These are phyloP conservation scores for Ascosphaera pollenicola DNA, from an alignment of 2,329 filamentous ascomycete genomes.

Conservation along the genomic window DNA sequence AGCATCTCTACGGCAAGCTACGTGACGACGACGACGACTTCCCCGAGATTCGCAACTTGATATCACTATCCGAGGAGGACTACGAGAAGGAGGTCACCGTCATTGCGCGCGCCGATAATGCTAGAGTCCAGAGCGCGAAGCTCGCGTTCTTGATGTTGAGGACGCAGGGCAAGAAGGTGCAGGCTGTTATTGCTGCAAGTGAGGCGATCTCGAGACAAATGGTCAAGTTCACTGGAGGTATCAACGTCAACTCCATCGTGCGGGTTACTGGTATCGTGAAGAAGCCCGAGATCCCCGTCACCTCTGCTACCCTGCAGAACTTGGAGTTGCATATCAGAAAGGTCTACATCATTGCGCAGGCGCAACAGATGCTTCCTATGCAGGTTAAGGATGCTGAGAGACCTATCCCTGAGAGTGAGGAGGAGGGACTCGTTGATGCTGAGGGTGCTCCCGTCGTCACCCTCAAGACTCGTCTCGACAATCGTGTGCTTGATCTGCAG, in stretches of 20 bases:
- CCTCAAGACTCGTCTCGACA: constrained; percentile 69
- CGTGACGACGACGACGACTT: constrained; percentile 32
- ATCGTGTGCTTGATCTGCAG: constrained; percentile 80
- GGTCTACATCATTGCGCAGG: constrained; percentile 53
- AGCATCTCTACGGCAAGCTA: constrained; percentile 61
- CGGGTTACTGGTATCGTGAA: constrained; percentile 60
- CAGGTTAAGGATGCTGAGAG: constrained; percentile 32
- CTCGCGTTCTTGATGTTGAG: constrained; percentile 76
- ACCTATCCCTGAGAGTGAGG: constrained; percentile 21
- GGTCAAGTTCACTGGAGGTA: constrained; percentile 68
- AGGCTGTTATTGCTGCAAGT: constrained; percentile 52
- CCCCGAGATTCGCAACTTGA: constrained; percentile 37
- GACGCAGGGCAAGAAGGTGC: constrained; percentile 56
- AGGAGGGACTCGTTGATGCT: constrained; percentile 28
- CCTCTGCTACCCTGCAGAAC: constrained; percentile 58
- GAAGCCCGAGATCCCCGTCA: constrained; percentile 68
- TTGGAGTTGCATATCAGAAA: constrained; percentile 78
- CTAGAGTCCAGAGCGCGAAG: constrained; percentile 71
- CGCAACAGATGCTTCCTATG: constrained; percentile 37
- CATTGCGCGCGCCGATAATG: constrained; percentile 67
- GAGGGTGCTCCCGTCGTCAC: constrained; percentile 46
- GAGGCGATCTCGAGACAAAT: constrained; percentile 55
- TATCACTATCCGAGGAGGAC: constrained; percentile 27
- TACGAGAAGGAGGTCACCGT: constrained; percentile 52
- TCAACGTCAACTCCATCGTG: constrained; percentile 65